Conservation (phyloP, 305 asterid genomes). For the Solanum hybrid region DNA sequence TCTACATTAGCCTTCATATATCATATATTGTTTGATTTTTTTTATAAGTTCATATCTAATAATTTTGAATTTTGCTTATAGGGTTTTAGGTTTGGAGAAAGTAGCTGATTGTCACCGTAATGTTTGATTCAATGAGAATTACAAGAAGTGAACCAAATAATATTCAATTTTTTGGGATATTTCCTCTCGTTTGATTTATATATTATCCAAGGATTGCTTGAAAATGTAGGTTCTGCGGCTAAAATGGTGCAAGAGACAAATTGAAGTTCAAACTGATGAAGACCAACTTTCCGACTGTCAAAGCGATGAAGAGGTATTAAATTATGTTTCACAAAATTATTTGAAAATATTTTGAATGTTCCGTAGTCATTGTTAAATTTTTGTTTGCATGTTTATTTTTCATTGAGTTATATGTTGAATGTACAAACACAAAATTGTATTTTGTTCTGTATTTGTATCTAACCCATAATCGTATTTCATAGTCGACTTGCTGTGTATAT, state of each 20-base stretch:
- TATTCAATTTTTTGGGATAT: too few species aligned
- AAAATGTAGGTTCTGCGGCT: not conserved
- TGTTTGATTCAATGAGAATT: not conserved
- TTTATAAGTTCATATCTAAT: not conserved
- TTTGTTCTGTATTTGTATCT: not conserved
- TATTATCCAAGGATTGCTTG: not conserved
- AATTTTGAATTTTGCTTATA: not conserved
- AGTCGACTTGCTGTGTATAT: not conserved
- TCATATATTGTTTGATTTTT: too few species aligned
- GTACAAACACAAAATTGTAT: not conserved
- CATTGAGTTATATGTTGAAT: too few species aligned
- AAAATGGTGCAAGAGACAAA: not conserved
- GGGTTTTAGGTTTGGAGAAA: not conserved
- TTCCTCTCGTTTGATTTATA: too few species aligned
- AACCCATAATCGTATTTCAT: not conserved
- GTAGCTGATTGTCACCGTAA: not conserved
- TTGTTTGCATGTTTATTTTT: not conserved
- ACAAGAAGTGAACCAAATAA: not conserved
- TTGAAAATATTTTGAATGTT: not conserved
- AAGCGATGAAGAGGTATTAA: not conserved
- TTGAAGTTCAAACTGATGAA: not conserved
- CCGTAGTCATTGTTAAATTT: not conserved
- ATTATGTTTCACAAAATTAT: not conserved
- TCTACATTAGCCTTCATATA: not conserved
- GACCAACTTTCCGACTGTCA: not conserved